phyloP scores from a whole-genome alignment of 805 yeast genomes.

The Cyberlindnera maclurae region DNA sequence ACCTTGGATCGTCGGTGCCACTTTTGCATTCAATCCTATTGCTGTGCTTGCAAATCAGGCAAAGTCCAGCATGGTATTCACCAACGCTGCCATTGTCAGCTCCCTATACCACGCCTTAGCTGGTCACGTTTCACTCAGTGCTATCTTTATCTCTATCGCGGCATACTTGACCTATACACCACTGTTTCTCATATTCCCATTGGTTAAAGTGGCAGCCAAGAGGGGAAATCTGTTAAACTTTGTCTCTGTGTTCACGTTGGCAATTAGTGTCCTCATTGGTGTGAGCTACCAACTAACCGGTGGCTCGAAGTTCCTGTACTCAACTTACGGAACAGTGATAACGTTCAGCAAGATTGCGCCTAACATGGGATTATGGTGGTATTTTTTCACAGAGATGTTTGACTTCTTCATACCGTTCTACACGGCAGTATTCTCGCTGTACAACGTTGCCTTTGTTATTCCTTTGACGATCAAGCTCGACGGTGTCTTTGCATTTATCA shows the following conservation, averaged over 20 bases:
- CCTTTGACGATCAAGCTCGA: constrained; percentile 75
- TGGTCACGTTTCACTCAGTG: constrained; percentile 33
- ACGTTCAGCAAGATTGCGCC: constrained; percentile 71
- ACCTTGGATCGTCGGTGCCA: constrained; percentile 46
- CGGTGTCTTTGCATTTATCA: constrained; percentile 49
- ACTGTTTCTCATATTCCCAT: constrained; percentile 50
- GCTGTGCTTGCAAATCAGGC: constrained; percentile 61
- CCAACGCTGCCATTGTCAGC: constrained; percentile 48
- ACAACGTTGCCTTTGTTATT: constrained; percentile 53
- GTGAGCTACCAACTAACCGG: constrained; percentile 34
- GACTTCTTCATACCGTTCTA: constrained; percentile 82
- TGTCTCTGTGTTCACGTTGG: constrained; percentile 22
- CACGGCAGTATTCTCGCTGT: constrained; percentile 75
- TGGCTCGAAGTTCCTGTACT: constrained; percentile 39
- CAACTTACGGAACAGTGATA: constrained; percentile 52
- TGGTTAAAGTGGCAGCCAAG: constrained; percentile 23
- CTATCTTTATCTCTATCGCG: constrained; percentile 52
- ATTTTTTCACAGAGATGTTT: constrained; percentile 92
- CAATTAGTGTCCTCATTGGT: constrained; percentile 25
- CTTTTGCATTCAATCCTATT: constrained; percentile 78
- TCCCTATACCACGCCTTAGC: constrained; percentile 39
- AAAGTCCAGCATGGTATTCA: constrained; percentile 57
- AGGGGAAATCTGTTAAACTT: constrained; percentile 20
- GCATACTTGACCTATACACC: constrained; percentile 61
- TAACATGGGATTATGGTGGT: constrained; percentile 98